phyloP scores from a whole-genome alignment of 108 stramenopile genomes.

The Chaetoceros muelleri region DNA sequence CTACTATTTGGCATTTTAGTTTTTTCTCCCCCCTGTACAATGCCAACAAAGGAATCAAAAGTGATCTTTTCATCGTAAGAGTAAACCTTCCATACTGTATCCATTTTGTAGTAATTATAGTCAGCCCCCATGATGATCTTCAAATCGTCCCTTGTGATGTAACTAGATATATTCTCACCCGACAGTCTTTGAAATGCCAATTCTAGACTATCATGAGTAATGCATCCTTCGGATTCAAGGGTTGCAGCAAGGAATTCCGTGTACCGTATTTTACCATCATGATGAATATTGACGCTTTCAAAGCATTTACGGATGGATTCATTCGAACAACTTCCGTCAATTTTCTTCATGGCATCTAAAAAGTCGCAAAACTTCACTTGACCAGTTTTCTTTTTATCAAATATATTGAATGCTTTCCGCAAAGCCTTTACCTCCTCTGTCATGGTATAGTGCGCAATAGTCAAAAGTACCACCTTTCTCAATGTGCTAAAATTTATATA shows the following conservation, averaged over 20 bases:
- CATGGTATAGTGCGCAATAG: slow-evolving; percentile 49
- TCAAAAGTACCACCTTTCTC: slow-evolving; percentile 23
- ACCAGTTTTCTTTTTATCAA: slow-evolving; percentile 49
- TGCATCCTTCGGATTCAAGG: no score
- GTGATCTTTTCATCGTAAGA: no score
- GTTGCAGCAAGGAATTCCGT: slow-evolving; percentile 61
- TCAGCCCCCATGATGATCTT: no score
- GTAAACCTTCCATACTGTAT: no score
- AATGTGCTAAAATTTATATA: slow-evolving; percentile 6
- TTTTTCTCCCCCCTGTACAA: no score
- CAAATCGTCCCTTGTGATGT: no score
- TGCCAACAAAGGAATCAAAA: no score
- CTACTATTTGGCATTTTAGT: no score
- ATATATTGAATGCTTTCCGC: slow-evolving; percentile 58
- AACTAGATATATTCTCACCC: no score
- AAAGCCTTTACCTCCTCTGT: slow-evolving; percentile 62
- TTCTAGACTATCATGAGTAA: no score
- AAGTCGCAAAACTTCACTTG: not conserved
- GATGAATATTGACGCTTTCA: not conserved
- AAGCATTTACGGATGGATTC: not conserved
- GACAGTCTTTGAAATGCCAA: no score
- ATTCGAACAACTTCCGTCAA: not conserved
- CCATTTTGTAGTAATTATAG: no score
- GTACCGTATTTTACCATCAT: slow-evolving; percentile 50
- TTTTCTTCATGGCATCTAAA: not conserved